Base-by-base conservation (phyloP, 257 asterid genomes). In the Linaria vulgaris region DNA sequence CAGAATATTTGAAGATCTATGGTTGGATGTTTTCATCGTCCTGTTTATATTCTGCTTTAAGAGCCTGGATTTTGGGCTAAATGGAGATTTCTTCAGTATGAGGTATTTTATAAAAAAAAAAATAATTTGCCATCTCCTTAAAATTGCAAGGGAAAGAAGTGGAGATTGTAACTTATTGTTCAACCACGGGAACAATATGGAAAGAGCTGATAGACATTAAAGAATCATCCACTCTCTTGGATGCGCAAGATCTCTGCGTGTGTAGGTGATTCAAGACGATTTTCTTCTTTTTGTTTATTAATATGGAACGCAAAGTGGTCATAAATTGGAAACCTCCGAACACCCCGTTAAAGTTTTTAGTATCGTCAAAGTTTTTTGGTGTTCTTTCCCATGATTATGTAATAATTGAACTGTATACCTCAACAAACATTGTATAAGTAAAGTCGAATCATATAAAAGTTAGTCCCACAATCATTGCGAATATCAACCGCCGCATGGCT, bases 31-130 rank as follows among this genome's bases (percentile, higher is more conserved):
- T 34, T 34, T 34, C 9, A 34, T 34, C 10, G 10, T 34, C 41
- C 67, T 72, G 76, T 71, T 71, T 71, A 68, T 72, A 68, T 23
- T 71, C 56, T 74, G 68, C 76, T 79, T 75, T 82, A 76, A 68
- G 78, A 77, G 38, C 72, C 63, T 55, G 56, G 61, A 61, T 61
- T 64, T 56, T 75, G 38, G 79, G 69, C 68, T 63, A 58, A 52
- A 64, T 51, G 50, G 72, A 78, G 59, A 64, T 64, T 34, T 34
- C 60, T 73, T 51, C 59, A 59, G 69, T 50, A 6, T 73, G 51
- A 59, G 70, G 64, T 70, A 69, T 61, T 72, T 47, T 68, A 65
- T 58, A 61, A 46, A 74, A 57, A 49, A 63, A 69, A 54, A 74
- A 62, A 72, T 62, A 58, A 67, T 44, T 66, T 69, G 65, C 23